Evolutionary conservation across 495 filamentous ascomycete genomes (phyloP), one percentile per base, ranked within the genome.

Genomic region (Cudoniella acicularis): DNA sequence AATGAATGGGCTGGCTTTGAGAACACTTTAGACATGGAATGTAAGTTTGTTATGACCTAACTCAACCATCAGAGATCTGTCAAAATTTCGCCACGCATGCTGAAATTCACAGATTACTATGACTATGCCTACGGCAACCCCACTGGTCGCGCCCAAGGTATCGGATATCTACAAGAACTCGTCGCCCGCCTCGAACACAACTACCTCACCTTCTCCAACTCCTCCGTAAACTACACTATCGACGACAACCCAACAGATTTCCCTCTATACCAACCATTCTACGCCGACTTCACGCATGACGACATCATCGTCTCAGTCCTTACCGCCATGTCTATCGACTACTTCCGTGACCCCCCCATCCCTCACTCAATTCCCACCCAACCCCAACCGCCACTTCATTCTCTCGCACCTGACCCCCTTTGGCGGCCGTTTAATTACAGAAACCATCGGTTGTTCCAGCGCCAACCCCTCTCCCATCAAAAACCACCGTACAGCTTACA

Each of bases 271-370:
- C 70, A 73, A 49, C 66, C 69, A 2, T 74, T 80, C 67, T 80
- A 80, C 52, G 74, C 73, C 4, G 77, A 80, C 56, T 74, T 78
- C 59, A 70, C 70, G 16, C 77, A 79, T 60, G 77, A 80, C 61
- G 73, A 77, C 42, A 75, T 77, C 45, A 75, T 79, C 30, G 64
- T 79, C 49, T 72, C 74, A 25, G 71, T 70, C 30, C 66, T 79
- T 1, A 77, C 70, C 1, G 77, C 77, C 16, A 59, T 75, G 55
- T 72, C 70, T 2, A n/a, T 76, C 0, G 73, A 76, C 60, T 75
- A 76, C 54, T 68, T 76, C 59, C 61, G 58, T 3, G 65, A 72
- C 2, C 61, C 67, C 0, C 71, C 72, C 20, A n/a, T 62, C 47
- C 36, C 63, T 76, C 10, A 68, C 54, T 1, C 55, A 67, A 49